phyloP scores from a whole-genome alignment of 2,329 filamentous ascomycete species.

The Aspergillus phoenicis region DNA sequence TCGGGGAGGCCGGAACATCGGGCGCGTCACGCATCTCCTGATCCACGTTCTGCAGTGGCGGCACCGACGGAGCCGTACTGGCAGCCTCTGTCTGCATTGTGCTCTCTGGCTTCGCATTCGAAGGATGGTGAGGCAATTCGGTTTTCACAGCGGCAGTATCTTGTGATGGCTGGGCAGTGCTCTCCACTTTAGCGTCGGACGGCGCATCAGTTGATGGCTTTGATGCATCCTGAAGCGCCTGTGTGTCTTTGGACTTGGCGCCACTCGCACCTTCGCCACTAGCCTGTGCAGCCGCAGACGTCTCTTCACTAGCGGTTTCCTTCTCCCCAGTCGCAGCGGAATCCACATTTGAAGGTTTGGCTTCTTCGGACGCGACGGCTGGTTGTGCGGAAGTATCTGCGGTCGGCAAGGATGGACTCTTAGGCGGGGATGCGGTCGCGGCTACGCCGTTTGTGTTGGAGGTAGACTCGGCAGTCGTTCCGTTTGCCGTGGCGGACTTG shows the following conservation, averaged over 20 bases:
- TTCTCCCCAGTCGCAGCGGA: slow-evolving; percentile 15
- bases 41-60: slow-evolving; percentile 39
- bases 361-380: slow-evolving; percentile 12
- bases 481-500: slow-evolving; percentile 32
- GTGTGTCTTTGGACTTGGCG: slow-evolving; percentile 10
- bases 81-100: slow-evolving; percentile 24
- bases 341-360: slow-evolving; percentile 16
- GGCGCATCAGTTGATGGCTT: slow-evolving; percentile 15
- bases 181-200: slow-evolving; percentile 18
- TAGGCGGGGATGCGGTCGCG: slow-evolving; percentile 32
- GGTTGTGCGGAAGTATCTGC: slow-evolving; percentile 13
- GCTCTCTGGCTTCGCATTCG: slow-evolving; percentile 18
- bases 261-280: neutral
- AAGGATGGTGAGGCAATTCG: slow-evolving; percentile 40
- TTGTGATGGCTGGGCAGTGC: slow-evolving; percentile 26
- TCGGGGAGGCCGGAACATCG: slow-evolving; percentile 52
- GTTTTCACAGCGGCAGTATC: slow-evolving; percentile 29
- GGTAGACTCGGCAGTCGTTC: slow-evolving; percentile 27
- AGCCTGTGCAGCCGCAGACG: neutral
- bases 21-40: slow-evolving; percentile 60
- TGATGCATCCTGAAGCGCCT: slow-evolving; percentile 15
- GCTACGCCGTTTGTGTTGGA: slow-evolving; percentile 33
- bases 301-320: slow-evolving; percentile 9
- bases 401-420: slow-evolving; percentile 28
- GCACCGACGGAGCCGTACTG: slow-evolving; percentile 20